Conservation (phyloP, 2,329 filamentous ascomycete genomes). For the Ophiostoma ips region DNA sequence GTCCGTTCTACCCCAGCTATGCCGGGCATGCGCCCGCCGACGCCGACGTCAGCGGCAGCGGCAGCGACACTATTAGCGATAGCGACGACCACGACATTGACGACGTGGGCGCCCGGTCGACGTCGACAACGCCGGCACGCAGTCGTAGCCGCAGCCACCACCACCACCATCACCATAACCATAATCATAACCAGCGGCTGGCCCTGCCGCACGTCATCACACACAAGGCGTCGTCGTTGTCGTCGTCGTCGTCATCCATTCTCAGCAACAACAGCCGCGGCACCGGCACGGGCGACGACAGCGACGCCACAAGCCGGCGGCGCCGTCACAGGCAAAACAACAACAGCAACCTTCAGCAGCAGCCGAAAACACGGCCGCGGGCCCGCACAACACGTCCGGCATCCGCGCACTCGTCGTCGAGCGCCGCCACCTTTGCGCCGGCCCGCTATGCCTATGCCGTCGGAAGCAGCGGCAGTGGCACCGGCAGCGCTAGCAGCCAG, state of each 20-base stretch:
- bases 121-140: slow-evolving; percentile 35
- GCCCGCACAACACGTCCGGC: neutral
- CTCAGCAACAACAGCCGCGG: no score
- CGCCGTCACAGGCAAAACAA: neutral
- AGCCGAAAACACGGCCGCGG: neutral
- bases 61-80: neutral
- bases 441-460: slow-evolving; percentile 26
- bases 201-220: no score
- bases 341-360: neutral
- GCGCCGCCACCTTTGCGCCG: slow-evolving; percentile 27
- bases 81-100: slow-evolving; percentile 29
- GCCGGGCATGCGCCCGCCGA: neutral
- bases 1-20: slow-evolving; percentile 12
- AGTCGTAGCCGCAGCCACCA: slow-evolving; percentile 21
- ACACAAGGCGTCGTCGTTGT: no score
- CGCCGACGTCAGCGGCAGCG: slow-evolving; percentile 11
- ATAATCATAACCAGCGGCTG: no score
- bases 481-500: slow-evolving; percentile 18
- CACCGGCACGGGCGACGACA: slow-evolving; percentile 1
- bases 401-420: neutral
- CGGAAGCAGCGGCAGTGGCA: no score
- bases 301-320: slow-evolving; percentile 7
- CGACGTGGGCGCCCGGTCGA: slow-evolving; percentile 29
- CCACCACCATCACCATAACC: neutral
- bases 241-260: no score